Evolutionary conservation across 495 filamentous ascomycete genomes (phyloP).

Genomic region (Xylaria telfairii): DNA sequence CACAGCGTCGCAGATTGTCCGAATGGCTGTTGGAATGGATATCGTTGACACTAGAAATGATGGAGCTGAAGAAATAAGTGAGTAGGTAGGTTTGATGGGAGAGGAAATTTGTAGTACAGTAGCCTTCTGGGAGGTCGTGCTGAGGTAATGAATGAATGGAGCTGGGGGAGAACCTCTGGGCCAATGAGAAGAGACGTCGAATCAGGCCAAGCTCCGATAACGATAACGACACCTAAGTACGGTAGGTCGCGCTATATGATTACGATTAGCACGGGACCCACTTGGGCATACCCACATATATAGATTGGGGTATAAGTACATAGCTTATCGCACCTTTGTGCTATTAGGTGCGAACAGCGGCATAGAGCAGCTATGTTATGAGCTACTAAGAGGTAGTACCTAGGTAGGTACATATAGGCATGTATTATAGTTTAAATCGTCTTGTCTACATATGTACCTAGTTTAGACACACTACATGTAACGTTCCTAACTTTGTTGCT

Average conservation of each 20-base stretch:
- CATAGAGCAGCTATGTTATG: too few species aligned
- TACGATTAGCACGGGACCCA: neutral
- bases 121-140: conserved; percentile 29
- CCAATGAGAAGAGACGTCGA: conserved; percentile 27
- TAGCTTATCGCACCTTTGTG: too few species aligned
- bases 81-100: conserved; percentile 14
- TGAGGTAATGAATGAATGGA: conserved; percentile 22
- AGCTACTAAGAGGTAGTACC: neutral
- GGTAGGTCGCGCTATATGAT: neutral
- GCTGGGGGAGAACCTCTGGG: conserved; percentile 24
- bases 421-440: too few species aligned
- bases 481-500: too few species aligned
- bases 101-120: conserved; percentile 7
- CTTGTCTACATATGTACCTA: too few species aligned
- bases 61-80: neutral
- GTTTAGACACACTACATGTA: too few species aligned
- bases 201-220: conserved; percentile 20
- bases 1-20: neutral
- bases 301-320: too few species aligned
- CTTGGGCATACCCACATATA: neutral
- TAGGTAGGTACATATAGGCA: too few species aligned
- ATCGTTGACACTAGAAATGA: neutral
- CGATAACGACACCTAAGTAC: neutral
- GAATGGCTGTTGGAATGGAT: neutral
- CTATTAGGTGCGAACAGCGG: too few species aligned